phyloP scores from a whole-genome alignment of 768 basidiomycete species.

The Suillus spraguei region DNA sequence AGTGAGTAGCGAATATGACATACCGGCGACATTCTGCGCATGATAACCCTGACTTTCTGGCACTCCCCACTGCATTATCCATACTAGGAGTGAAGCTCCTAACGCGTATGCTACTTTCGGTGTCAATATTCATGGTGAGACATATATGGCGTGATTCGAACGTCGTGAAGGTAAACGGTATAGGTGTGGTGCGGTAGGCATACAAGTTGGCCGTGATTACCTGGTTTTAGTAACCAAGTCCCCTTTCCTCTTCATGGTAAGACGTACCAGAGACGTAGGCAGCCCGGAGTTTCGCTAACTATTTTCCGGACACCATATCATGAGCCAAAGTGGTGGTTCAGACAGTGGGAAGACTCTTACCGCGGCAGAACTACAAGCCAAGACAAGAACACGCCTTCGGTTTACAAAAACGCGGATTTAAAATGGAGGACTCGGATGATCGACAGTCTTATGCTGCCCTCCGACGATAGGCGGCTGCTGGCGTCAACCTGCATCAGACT shows the following conservation, averaged over 20 bases:
- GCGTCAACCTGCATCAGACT: background rate
- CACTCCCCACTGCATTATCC: conserved; percentile 6
- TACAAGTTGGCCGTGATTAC: background rate
- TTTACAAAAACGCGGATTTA: conserved; percentile 6
- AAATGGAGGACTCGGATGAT: conserved; percentile 4
- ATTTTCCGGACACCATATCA: background rate
- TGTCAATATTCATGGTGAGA: conserved; percentile 13
- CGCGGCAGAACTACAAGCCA: background rate
- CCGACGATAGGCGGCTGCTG: background rate
- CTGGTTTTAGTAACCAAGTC: conserved; percentile 1
- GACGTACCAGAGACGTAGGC: background rate
- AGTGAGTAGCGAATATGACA: conserved; percentile 10
- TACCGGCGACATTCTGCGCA: conserved; percentile 58
- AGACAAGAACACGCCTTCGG: conserved; percentile 9
- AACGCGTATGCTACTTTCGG: conserved; percentile 12
- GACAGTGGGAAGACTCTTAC: background rate
- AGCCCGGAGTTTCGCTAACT: background rate
- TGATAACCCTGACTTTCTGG: conserved; percentile 43
- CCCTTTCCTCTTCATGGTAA: background rate
- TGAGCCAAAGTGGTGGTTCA: background rate
- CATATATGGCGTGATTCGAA: background rate
- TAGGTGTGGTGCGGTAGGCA: conserved; percentile 4
- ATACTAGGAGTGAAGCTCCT: conserved; percentile 15
- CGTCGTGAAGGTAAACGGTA: background rate
- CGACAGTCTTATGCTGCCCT: conserved; percentile 4